A percentile compares a stretch with the other conserved stretches of the same genome.
phyloP scores from a whole-genome alignment of 192 early-diverging fungal genomes.

The Coemansia guatemalensis region DNA sequence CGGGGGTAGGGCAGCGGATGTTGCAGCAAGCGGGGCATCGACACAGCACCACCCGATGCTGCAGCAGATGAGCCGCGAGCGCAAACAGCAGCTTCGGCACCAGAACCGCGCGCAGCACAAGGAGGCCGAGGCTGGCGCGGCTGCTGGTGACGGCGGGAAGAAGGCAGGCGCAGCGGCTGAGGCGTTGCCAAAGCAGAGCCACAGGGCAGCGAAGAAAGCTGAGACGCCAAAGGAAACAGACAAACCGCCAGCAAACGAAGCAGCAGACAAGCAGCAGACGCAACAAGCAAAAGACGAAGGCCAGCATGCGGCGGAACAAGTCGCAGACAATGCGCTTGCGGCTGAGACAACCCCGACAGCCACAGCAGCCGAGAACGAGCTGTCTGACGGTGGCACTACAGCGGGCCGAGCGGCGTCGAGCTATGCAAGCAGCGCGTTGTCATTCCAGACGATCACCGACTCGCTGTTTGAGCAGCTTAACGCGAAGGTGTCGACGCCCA shows the following conservation, averaged over 20 bases:
- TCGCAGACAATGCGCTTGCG: not conserved
- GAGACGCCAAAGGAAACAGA: not conserved
- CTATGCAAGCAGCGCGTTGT: constrained; percentile 34
- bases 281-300: not conserved
- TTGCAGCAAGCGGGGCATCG: not conserved
- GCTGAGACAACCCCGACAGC: not conserved
- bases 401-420: not conserved
- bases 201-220: not conserved
- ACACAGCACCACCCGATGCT: constrained; percentile 36
- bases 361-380: not conserved
- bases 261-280: not conserved
- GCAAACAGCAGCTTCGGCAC: constrained; percentile 43
- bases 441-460: constrained; percentile 49
- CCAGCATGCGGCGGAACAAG: too few relatives aligned
- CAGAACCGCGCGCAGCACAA: constrained; percentile 28
- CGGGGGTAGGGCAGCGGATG: not conserved
- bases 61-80: constrained; percentile 46
- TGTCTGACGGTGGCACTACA: not conserved
- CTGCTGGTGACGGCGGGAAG: too few relatives aligned
- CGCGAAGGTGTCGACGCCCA: constrained; percentile 37
- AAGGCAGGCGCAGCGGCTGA: not conserved
- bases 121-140: not conserved
- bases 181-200: constrained; percentile 1
- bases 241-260: not conserved
- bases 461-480: constrained; percentile 52